Evolutionary conservation across 2,329 filamentous ascomycete genomes (phyloP), one percentile per base, ranked within the genome.

Genomic region (Chaetothyriales sp.): DNA sequence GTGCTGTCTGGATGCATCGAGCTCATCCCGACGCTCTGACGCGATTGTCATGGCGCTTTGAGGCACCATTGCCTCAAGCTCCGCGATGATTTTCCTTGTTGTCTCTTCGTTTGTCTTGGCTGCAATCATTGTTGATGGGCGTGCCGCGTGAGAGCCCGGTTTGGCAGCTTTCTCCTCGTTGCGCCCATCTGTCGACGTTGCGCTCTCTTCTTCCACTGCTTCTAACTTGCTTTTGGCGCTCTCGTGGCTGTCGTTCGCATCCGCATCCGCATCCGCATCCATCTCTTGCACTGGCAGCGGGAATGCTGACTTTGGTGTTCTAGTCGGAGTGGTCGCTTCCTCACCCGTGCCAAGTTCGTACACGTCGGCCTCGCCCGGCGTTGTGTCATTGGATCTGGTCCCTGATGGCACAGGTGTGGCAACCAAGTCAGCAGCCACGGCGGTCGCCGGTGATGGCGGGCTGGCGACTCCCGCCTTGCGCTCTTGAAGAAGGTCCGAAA

Each of bases 41-140:
- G 33, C 15, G 2, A 40, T 15, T 15, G 10, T 40, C 33, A 13
- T 40, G 8, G 10, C 13, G 33, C 10, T 10, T 15, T 40, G 33
- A 40, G 33, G 33, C 4, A 54, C 52, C n/a, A 19, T 20, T 18
- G 55, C 59, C 50, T 60, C 59, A 37, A 61, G 48, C 51, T 61
- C 59, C 18, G 58, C 59, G 29, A 58, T 48, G 44, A 55, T 56
- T 28, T 58, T 47, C 15, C 15, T 10, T 40, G 4, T 40, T 15
- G 33, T 40, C 33, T 40, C 33, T 40, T 40, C 33, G 10, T 40
- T 40, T 40, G 10, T 40, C 33, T 40, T 15, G 15, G 33, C 33
- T 13, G 33, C 13, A 13, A 5, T 40, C 4, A 40, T 13, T 40
- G 20, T 56, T 18, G 40, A 28, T 43, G 45, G n/a, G 43, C 18